Conservation (phyloP, 1,284 basidiomycete species). For the Sporisorium iseilematis-ciliati region DNA sequence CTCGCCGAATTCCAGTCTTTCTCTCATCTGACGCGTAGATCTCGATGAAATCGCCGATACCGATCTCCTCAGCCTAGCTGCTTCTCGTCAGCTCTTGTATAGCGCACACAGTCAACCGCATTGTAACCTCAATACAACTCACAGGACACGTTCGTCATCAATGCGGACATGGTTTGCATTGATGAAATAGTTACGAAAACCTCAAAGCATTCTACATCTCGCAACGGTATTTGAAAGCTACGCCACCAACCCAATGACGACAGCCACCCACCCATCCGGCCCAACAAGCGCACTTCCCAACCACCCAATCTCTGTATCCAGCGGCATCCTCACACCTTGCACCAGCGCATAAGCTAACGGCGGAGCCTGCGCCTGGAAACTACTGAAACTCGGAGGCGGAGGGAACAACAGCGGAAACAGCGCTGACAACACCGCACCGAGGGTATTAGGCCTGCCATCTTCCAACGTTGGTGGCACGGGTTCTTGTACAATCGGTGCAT, state of each 20-base stretch:
- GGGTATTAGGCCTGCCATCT: slow-evolving; percentile 71
- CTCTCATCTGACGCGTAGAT: background rate
- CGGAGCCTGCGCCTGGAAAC: slow-evolving; percentile 45
- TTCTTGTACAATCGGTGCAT: slow-evolving; percentile 90
- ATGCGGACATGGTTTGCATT: background rate
- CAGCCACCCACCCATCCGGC: slow-evolving; percentile 84
- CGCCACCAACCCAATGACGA: slow-evolving; percentile 37
- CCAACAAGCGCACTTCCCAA: slow-evolving; percentile 87
- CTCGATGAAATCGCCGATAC: slow-evolving; percentile 19
- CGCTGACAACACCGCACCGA: slow-evolving; percentile 70
- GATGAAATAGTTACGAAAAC: background rate
- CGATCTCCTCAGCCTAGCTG: background rate
- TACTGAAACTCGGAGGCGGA: slow-evolving; percentile 56
- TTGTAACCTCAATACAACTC: background rate
- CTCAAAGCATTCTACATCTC: background rate
- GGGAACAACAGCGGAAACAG: slow-evolving; percentile 73
- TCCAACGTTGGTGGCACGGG: slow-evolving; percentile 77
- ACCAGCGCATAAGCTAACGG: slow-evolving; percentile 76
- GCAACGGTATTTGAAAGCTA: slow-evolving; percentile 1
- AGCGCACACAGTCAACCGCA: background rate
- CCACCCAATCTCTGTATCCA: slow-evolving; percentile 92
- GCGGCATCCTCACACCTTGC: slow-evolving; percentile 87
- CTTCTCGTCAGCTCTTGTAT: too few species aligned
- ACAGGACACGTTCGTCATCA: background rate
- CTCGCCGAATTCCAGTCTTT: slow-evolving; percentile 5